Conservation (phyloP, 1,284 basidiomycete species). For the Anthracocystis panici-leucophaei region DNA sequence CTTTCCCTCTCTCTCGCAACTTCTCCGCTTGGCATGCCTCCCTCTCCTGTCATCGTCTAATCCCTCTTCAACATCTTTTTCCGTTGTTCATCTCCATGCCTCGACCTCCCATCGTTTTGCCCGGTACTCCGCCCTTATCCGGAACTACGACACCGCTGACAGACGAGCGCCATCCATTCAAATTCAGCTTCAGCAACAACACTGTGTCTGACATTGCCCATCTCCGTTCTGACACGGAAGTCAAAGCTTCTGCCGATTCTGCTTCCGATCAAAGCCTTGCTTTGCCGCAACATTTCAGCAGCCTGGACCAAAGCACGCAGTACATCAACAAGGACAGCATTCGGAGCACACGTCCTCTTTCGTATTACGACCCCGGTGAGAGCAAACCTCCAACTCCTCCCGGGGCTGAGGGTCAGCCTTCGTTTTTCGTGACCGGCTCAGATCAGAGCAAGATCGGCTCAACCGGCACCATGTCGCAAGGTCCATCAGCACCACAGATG, state of each 20-base stretch:
- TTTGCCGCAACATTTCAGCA: not conserved
- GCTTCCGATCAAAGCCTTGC: not conserved
- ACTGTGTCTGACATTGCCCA: not conserved
- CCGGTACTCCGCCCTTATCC: slow-evolving; percentile 33
- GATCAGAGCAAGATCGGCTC: slow-evolving; percentile 10
- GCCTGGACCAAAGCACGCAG: not conserved
- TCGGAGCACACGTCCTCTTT: slow-evolving; percentile 21
- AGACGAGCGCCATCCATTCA: slow-evolving; percentile 12
- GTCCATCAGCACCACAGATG: slow-evolving; percentile 36
- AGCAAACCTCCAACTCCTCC: slow-evolving; percentile 39
- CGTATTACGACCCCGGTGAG: slow-evolving; percentile 43
- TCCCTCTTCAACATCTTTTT: not conserved
- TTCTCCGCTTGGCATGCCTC: not conserved
- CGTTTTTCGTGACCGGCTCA: slow-evolving; percentile 16
- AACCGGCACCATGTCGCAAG: slow-evolving; percentile 40
- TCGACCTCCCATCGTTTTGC: slow-evolving; percentile 6
- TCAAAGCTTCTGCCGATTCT: not conserved
- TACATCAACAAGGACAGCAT: not conserved
- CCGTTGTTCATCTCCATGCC: slow-evolving; percentile 1
- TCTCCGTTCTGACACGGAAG: not conserved
- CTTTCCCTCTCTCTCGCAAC: not conserved
- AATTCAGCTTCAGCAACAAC: slow-evolving; percentile 2
- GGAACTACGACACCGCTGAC: slow-evolving; percentile 26
- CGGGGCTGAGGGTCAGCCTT: slow-evolving; percentile 16
- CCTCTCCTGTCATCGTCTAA: not conserved